Conservation (phyloP, 176 grass and related monocot species). For the Themeda triandra region DNA sequence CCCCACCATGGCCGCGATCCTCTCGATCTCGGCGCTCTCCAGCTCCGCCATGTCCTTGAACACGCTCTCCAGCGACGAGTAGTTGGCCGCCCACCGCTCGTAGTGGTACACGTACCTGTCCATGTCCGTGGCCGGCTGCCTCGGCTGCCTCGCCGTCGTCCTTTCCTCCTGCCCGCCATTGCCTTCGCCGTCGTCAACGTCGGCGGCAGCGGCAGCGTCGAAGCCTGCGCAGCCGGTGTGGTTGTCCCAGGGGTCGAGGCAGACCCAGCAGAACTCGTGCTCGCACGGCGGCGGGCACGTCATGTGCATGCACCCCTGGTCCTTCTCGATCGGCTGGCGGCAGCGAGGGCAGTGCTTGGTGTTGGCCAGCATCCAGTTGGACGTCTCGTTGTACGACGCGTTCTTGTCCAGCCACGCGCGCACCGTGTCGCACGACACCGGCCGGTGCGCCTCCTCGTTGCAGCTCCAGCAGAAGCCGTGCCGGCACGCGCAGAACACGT, state of each 20-base stretch:
- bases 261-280: constrained; percentile 38
- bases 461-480: constrained; percentile 31
- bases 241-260: constrained; percentile 2
- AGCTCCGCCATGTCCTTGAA: not conserved
- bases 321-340: constrained; percentile 28
- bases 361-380: constrained; percentile 25
- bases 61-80: not conserved
- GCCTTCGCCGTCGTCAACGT: not conserved
- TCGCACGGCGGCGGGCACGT: constrained; percentile 16
- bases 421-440: constrained; percentile 30
- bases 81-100: constrained; percentile 31
- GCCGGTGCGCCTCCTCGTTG: constrained; percentile 40
- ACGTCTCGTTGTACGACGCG: constrained; percentile 1
- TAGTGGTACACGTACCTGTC: constrained; percentile 42
- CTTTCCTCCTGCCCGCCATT: too few relatives aligned
- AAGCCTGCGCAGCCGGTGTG: constrained; percentile 8
- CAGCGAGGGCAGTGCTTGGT: constrained; percentile 27
- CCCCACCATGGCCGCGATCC: not conserved
- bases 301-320: constrained; percentile 37
- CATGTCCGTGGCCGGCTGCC: not conserved
- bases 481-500: constrained; percentile 6
- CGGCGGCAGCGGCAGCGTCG: not conserved
- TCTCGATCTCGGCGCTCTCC: not conserved
- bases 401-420: constrained; percentile 29
- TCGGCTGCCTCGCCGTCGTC: too few relatives aligned